Conservation (phyloP, 371 early-diverging fungal genomes). For the Rhizoclosmatium hyalinum region DNA sequence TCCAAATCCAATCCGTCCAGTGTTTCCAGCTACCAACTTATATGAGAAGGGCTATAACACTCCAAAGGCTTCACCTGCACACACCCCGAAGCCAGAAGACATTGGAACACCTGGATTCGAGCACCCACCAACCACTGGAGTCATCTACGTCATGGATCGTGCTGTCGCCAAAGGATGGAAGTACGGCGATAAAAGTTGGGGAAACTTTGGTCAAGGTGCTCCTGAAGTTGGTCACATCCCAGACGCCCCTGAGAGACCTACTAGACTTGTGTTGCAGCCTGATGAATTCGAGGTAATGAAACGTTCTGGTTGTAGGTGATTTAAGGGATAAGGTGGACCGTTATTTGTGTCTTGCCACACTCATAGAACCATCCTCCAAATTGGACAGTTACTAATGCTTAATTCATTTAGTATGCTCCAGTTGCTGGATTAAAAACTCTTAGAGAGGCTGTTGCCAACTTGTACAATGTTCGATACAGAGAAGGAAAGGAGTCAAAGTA, state of each 20-base stretch:
- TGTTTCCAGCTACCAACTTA: too few species aligned
- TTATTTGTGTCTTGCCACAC: neutral
- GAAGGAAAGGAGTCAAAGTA: conserved; percentile 50
- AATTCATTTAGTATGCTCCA: conserved; percentile 47
- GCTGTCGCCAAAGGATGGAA: conserved; percentile 53
- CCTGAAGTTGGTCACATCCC: conserved; percentile 54
- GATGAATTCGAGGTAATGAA: conserved; percentile 32
- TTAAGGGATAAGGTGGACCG: neutral
- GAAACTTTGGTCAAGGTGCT: conserved; percentile 64
- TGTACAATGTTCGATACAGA: conserved; percentile 61
- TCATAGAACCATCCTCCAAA: neutral
- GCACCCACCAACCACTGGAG: conserved; percentile 56
- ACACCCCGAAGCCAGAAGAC: neutral
- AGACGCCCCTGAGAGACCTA: conserved; percentile 32
- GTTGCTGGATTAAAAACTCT: conserved; percentile 53
- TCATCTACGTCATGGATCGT: conserved; percentile 62
- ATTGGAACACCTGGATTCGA: conserved; percentile 13
- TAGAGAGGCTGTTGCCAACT: conserved; percentile 54
- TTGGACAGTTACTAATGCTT: neutral
- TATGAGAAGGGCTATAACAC: neutral
- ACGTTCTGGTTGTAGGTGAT: too few species aligned
- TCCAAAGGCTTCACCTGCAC: neutral
- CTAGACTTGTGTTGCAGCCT: conserved; percentile 23
- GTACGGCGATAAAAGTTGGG: conserved; percentile 52
- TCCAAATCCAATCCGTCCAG: too few species aligned